Conservation (phyloP, 108 stramenopile genomes). For the Ochromonas danica region DNA sequence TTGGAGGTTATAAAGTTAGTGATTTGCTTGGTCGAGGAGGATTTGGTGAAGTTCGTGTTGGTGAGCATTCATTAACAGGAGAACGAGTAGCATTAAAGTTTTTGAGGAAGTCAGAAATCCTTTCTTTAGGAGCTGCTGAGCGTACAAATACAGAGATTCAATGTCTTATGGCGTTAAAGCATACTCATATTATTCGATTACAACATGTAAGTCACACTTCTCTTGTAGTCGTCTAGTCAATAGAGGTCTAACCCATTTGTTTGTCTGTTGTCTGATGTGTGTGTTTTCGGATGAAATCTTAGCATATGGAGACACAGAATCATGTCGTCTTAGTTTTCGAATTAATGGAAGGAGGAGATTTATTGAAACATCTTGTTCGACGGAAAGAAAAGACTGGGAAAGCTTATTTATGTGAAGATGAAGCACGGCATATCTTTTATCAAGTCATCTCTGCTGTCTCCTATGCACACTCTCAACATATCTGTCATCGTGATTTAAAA, state of each 20-base stretch:
- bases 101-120: slow-evolving; percentile 45
- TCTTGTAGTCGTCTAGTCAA: neutral
- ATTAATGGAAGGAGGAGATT: slow-evolving; percentile 52
- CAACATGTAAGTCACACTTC: slow-evolving; percentile 1
- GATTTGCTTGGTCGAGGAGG: slow-evolving; percentile 51
- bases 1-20: slow-evolving; percentile 45
- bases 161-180: slow-evolving; percentile 48
- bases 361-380: slow-evolving; percentile 44
- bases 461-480: slow-evolving; percentile 56
- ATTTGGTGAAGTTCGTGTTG: slow-evolving; percentile 52
- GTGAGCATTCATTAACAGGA: slow-evolving; percentile 48
- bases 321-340: slow-evolving; percentile 54
- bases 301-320: slow-evolving; percentile 36
- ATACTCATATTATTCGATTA: slow-evolving; percentile 52
- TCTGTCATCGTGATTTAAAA: slow-evolving; percentile 56
- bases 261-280: neutral
- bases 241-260: neutral
- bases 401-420: slow-evolving; percentile 13
- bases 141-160: slow-evolving; percentile 51
- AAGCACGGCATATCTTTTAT: slow-evolving; percentile 36
- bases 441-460: slow-evolving; percentile 45
- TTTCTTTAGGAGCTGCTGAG: slow-evolving; percentile 47
- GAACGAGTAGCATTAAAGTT: slow-evolving; percentile 51
- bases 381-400: neutral
- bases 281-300: neutral